These are phyloP conservation scores for Ceratobasidium sp. DNA, from an alignment of 1,284 basidiomycete species.

Conservation along the genomic window DNA sequence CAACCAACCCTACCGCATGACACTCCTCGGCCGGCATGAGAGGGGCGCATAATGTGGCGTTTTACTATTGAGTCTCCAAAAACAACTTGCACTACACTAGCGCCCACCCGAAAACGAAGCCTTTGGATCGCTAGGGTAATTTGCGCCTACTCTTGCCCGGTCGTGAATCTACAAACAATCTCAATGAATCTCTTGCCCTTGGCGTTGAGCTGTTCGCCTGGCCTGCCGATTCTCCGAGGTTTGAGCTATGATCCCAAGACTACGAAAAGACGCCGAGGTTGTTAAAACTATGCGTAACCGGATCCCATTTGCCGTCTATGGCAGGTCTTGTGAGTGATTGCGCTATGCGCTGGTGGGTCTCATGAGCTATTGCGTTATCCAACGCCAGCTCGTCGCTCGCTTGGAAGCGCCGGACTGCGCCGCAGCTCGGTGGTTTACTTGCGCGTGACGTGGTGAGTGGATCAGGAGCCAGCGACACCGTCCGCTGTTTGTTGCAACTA, in stretches of 20 bases:
- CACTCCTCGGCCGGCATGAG: constrained; percentile 1
- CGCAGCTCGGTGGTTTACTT: constrained; percentile 10
- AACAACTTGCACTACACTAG: not conserved
- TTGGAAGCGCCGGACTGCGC: constrained; percentile 7
- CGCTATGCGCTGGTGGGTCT: constrained; percentile 21
- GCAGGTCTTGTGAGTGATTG: not conserved
- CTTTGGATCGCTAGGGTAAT: not conserved
- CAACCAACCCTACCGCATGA: constrained; percentile 24
- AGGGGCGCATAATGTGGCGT: not conserved
- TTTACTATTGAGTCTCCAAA: not conserved
- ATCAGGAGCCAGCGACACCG: constrained; percentile 1
- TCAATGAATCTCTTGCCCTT: not conserved
- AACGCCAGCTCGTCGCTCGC: not conserved
- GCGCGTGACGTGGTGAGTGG: constrained; percentile 24
- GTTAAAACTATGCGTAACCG: not conserved
- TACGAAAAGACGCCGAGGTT: constrained; percentile 28
- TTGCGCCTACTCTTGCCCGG: no score
- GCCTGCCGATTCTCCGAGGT: constrained; percentile 1
- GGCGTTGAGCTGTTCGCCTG: not conserved
- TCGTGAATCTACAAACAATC: no score
- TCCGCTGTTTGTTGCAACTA: not conserved
- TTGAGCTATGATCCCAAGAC: not conserved
- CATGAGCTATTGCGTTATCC: not conserved
- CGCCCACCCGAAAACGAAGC: not conserved
- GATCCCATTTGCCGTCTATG: not conserved